Conservation (phyloP, 495 filamentous ascomycete species). For the Glarea lozoyensis region DNA sequence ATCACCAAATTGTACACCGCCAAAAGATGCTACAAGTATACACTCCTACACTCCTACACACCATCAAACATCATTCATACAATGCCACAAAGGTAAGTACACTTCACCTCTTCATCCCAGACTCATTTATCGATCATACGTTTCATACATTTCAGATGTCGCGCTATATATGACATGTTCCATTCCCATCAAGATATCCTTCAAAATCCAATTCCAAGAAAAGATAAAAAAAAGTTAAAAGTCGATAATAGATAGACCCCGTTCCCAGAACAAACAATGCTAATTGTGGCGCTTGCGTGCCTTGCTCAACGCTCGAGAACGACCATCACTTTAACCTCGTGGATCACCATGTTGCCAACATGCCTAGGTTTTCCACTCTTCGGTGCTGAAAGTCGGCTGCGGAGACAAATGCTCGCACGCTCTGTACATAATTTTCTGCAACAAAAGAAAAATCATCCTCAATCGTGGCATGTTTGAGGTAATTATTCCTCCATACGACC, state of each 20-base stretch:
- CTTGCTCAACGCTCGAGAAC: constrained; percentile 50
- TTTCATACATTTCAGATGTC: constrained; percentile 15
- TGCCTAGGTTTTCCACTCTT: constrained; percentile 48
- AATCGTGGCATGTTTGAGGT: neutral
- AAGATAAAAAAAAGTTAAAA: no score
- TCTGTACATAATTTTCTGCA: constrained; percentile 16
- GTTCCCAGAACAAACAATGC: neutral
- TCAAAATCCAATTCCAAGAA: no score
- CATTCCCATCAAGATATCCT: constrained; percentile 5
- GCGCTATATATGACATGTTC: constrained; percentile 19
- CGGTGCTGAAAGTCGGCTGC: constrained; percentile 48
- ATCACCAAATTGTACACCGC: neutral
- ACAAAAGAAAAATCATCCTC: constrained; percentile 21
- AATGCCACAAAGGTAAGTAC: no score
- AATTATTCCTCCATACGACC: constrained; percentile 87
- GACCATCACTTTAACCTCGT: constrained; percentile 55
- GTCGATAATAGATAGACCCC: no score
- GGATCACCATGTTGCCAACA: constrained; percentile 24
- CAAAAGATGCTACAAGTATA: neutral
- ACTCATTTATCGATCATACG: no score
- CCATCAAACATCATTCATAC: no score
- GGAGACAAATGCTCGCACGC: constrained; percentile 32
- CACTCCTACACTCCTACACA: neutral
- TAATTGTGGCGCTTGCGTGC: constrained; percentile 31
- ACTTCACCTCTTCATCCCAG: no score